phyloP scores from a whole-genome alignment of 2,329 filamentous ascomycete species.

The Dissoconium aciculare region DNA sequence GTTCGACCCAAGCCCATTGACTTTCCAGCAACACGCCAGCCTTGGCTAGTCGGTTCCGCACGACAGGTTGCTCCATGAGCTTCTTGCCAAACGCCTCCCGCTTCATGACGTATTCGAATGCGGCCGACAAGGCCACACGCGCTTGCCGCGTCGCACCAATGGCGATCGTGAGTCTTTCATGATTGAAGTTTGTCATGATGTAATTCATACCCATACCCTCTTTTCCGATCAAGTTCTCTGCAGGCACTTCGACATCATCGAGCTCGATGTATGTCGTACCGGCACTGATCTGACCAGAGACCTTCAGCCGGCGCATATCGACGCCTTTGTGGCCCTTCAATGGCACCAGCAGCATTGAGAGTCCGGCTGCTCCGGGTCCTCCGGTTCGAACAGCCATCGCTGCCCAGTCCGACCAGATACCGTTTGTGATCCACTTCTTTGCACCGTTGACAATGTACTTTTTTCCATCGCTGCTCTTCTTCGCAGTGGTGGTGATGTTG shows the following conservation, averaged over 20 bases:
- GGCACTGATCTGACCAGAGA: conserved; percentile 47
- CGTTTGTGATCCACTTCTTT: conserved; percentile 71
- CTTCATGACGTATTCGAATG: conserved; percentile 49
- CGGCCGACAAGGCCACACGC: conserved; percentile 43
- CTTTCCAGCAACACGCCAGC: conserved; percentile 53
- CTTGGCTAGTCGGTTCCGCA: conserved; percentile 57
- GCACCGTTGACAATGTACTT: conserved; percentile 58
- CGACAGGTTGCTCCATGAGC: conserved; percentile 59
- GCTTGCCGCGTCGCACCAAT: conserved; percentile 49
- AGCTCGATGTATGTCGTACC: conserved; percentile 65
- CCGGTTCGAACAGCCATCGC: conserved; percentile 63
- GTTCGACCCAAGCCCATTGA: conserved; percentile 58
- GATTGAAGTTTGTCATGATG: conserved; percentile 50
- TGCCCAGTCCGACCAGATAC: conserved; percentile 52
- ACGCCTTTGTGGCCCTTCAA: conserved; percentile 54
- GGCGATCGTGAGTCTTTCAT: conserved; percentile 54
- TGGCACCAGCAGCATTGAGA: conserved; percentile 55
- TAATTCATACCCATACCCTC: conserved; percentile 61
- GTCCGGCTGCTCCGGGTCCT: conserved; percentile 45
- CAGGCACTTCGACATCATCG: conserved; percentile 58
- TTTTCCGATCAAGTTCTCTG: conserved; percentile 52
- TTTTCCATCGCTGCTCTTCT: conserved; percentile 46
- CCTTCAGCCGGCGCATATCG: conserved; percentile 51
- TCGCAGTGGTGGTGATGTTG: conserved; percentile 54
- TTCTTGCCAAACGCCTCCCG: conserved; percentile 53